Conservation (phyloP, 306 rosid genomes). For the Oxytropis ochrocephala region DNA sequence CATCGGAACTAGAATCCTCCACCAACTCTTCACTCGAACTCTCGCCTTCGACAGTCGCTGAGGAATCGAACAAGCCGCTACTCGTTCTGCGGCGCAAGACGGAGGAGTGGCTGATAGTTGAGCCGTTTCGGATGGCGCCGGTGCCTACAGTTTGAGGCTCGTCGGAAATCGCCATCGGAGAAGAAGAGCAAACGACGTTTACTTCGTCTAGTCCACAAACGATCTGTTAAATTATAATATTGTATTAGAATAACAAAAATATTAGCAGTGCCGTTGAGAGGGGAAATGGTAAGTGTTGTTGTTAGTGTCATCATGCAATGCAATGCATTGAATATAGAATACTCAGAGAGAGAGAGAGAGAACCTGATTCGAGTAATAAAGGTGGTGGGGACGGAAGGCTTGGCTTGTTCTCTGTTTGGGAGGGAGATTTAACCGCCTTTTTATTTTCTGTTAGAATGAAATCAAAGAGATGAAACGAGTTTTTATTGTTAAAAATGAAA, state of each 20-base stretch:
- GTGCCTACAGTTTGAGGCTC: constrained; percentile 26
- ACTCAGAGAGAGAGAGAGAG: too few species aligned
- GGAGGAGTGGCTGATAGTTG: constrained; percentile 30
- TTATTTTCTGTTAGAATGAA: neutral
- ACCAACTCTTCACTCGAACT: constrained; percentile 23
- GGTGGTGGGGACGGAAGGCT: neutral
- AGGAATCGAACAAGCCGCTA: constrained; percentile 22
- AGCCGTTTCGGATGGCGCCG: neutral
- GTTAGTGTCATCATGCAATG: too few species aligned
- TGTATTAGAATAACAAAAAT: too few species aligned
- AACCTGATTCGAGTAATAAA: neutral
- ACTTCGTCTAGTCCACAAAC: neutral
- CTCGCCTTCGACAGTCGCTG: constrained; percentile 22
- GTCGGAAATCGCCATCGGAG: constrained; percentile 53
- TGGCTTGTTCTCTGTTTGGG: too few species aligned
- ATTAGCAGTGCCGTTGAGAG: too few species aligned
- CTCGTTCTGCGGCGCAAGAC: constrained; percentile 41
- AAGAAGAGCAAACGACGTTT: neutral
- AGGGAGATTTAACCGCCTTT: neutral
- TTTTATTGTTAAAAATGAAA: neutral
- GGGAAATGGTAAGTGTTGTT: too few species aligned
- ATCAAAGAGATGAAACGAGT: neutral
- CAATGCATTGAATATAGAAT: too few species aligned
- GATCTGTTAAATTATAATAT: neutral
- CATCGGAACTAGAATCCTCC: constrained; percentile 31